Percentiles rank a stretch among this genome's conserved stretches.
These are phyloP conservation scores for Aspergillus niger DNA, from an alignment of 2,329 filamentous ascomycete species.

Conservation along the genomic window DNA sequence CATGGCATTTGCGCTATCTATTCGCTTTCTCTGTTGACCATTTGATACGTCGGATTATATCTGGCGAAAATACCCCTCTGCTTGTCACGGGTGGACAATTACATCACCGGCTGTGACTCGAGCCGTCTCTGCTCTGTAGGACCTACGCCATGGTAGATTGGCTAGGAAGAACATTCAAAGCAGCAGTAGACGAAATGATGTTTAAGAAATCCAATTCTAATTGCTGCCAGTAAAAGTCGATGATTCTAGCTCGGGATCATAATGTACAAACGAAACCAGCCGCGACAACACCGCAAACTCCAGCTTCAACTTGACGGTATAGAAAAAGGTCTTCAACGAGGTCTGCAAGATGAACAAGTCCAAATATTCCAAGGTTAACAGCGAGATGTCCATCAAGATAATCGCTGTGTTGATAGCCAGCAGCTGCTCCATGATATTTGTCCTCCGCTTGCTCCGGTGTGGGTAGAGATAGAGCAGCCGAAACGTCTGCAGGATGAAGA, in stretches of 20 bases:
- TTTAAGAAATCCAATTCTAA: no score
- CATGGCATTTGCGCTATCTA: no score
- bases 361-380: conserved; percentile 45
- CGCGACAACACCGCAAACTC: conserved; percentile 40
- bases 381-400: conserved; percentile 47
- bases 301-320: conserved; percentile 52
- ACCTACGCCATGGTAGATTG: no score
- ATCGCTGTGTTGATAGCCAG: conserved; percentile 51
- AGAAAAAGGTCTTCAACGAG: conserved; percentile 47
- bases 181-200: no score
- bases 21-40: no score
- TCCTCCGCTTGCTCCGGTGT: conserved; percentile 35
- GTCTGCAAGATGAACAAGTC: conserved; percentile 47
- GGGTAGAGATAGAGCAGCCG: conserved; percentile 41
- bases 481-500: conserved; percentile 56
- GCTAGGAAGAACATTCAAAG: no score
- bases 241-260: conserved; percentile 2
- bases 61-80: no score
- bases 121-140: no score
- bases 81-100: no score
- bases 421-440: conserved; percentile 49
- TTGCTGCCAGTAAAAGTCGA: not conserved
- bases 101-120: not conserved
- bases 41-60: no score
- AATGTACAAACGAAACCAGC: conserved; percentile 7